Base-by-base conservation (phyloP, 345 rosid genomes). In the Eucalyptus microcorys region DNA sequence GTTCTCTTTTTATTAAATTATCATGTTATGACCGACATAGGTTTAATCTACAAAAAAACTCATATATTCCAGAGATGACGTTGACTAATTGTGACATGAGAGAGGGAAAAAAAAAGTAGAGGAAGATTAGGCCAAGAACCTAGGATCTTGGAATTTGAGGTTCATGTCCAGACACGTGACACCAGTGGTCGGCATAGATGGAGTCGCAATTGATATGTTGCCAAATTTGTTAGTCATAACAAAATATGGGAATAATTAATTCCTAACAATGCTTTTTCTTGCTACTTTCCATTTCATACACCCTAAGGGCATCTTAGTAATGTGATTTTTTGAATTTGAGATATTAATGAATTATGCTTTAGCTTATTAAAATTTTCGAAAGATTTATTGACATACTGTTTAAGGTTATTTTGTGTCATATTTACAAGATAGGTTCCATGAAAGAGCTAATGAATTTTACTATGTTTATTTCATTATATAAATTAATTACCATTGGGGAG, bases 31-130 rank as follows among this genome's bases (percentile, higher is more conserved):
- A 40, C 2, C 2, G 2, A 76, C 0, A 13, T 10, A 3, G 4
- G 15, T 76, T 71, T 76, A 3, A 40, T 1, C 2, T 1, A 0
- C 6, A 34, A 17, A 10, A 10, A 2, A 22, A 55, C 1, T 24
- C 13, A 19, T 30, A 10, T 22, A 55, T 24, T 22, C 3, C 3
- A 5, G 1, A 5, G 1, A 52, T 0, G 3, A 71, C 0, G 42
- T 37, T 21, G 83, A 6, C 8, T 22, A 37, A 71, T 37, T 16
- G 3, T 10, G 26, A 68, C 8, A 19, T 34, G 83, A 55, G 47
- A 37, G 15, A 21, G 1, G 21, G 8, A 7, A n/a, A 64, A 59
- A 59, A 10, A 71, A 21, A 3, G 14, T 19, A 21, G 3, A 37
- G 14, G 26, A 76, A 24, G 14, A 40, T 34, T 37, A 37, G 27